phyloP scores from a whole-genome alignment of 306 rosid species.

The Ziziphus jujuba region DNA sequence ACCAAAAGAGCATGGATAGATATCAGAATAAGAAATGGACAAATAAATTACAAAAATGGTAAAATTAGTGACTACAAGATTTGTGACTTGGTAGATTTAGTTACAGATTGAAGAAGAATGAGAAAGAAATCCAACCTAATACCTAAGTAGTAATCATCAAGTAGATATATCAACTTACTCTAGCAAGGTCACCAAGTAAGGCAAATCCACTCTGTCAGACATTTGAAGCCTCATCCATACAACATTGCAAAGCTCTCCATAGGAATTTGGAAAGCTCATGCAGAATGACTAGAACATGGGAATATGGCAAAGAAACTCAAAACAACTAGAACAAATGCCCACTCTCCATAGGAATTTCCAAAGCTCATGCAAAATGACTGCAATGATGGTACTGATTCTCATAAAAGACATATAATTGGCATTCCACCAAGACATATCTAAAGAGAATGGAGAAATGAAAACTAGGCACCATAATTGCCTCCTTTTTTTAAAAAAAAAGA shows the following conservation, averaged over 20 bases:
- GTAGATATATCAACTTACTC: constrained; percentile 60
- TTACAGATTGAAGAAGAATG: neutral
- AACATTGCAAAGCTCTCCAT: constrained; percentile 74
- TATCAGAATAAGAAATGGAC: constrained; percentile 6
- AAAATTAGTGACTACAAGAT: neutral
- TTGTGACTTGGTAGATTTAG: constrained; percentile 1
- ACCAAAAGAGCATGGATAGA: constrained; percentile 15
- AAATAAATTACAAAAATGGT: neutral
- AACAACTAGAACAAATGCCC: neutral
- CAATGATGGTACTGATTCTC: neutral
- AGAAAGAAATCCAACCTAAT: neutral
- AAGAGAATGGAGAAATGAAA: too few relatives aligned
- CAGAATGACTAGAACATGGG: too few relatives aligned
- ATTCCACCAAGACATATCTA: neutral
- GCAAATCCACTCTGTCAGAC: constrained; percentile 98
- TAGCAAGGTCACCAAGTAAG: constrained; percentile 93
- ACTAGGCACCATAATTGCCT: neutral
- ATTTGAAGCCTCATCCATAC: constrained; percentile 89
- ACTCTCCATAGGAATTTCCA: neutral
- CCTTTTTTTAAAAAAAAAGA: too few relatives aligned
- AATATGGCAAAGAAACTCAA: neutral
- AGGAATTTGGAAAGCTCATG: too few relatives aligned
- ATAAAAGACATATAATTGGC: neutral
- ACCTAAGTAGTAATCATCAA: neutral
- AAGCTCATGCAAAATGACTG: neutral